Conservation (phyloP, 2,329 filamentous ascomycete species). For the Remersonia thermophila region DNA sequence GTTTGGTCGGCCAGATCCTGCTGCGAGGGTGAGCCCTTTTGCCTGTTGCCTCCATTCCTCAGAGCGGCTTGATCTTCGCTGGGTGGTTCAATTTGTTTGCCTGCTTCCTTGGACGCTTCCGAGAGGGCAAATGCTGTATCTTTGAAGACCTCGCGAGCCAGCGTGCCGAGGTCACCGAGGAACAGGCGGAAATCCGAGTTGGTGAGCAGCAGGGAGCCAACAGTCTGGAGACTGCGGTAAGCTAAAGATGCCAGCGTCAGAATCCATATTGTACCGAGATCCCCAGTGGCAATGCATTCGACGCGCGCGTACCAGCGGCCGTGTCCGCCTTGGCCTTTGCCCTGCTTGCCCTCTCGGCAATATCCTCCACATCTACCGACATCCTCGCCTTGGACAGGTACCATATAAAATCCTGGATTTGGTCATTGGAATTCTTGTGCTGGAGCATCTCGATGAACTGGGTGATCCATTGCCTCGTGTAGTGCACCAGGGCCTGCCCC, state of each 20-base stretch:
- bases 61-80: constrained; percentile 44
- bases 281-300: too few species aligned
- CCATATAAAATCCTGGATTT: constrained; percentile 89
- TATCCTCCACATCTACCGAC: constrained; percentile 51
- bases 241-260: too few species aligned
- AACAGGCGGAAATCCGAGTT: constrained; percentile 87
- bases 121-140: constrained; percentile 76
- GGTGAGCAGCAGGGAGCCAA: constrained; percentile 72
- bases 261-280: too few species aligned
- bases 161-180: constrained; percentile 63
- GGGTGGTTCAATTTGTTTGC: constrained; percentile 59
- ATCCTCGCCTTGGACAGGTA: constrained; percentile 64
- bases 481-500: constrained; percentile 60
- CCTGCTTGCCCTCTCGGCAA: constrained; percentile 47
- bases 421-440: constrained; percentile 72
- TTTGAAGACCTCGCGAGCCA: constrained; percentile 73
- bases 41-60: constrained; percentile 37
- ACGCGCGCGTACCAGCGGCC: constrained; percentile 46
- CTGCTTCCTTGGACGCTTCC: constrained; percentile 60
- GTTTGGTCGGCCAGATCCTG: constrained; percentile 52
- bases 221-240: constrained; percentile 70
- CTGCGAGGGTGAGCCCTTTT: constrained; percentile 37
- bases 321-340: constrained; percentile 59
- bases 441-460: constrained; percentile 71
- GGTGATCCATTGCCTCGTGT: constrained; percentile 59